Evolutionary conservation across 2,329 filamentous ascomycete genomes (phyloP).

Genomic region (Ophiostoma sp.): DNA sequence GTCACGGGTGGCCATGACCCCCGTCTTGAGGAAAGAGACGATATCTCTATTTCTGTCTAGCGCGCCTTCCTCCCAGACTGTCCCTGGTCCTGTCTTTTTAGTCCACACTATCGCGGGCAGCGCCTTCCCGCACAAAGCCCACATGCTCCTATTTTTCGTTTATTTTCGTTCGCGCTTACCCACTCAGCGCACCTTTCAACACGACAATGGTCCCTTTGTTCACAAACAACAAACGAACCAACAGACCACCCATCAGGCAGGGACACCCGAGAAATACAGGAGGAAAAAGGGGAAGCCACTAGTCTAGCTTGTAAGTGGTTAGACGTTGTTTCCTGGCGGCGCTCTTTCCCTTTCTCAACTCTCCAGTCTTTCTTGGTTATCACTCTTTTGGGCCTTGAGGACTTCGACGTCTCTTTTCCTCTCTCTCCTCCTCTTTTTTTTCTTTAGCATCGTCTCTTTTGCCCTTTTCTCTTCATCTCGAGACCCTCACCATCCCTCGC

Average conservation of each 20-base stretch:
- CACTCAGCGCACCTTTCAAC: not conserved
- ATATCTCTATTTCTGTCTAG: conserved; percentile 4
- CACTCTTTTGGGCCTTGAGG: not conserved
- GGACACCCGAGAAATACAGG: not conserved
- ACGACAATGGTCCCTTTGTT: not conserved
- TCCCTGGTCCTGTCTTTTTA: not conserved
- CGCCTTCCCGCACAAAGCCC: conserved; percentile 25
- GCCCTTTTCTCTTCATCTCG: not conserved
- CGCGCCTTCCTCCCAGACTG: conserved; percentile 1
- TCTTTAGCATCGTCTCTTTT: not conserved
- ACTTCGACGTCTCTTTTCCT: not conserved
- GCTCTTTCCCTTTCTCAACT: conserved; percentile 14
- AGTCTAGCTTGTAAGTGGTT: conserved; percentile 4
- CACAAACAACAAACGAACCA: not conserved
- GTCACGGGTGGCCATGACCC: not conserved
- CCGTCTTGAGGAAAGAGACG: not conserved
- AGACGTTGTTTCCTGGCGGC: conserved; percentile 6
- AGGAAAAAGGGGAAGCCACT: conserved; percentile 8
- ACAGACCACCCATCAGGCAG: conserved; percentile 16
- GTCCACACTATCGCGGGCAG: conserved; percentile 24
- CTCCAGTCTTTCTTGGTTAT: not conserved
- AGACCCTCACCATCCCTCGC: not conserved
- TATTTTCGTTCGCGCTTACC: conserved; percentile 4
- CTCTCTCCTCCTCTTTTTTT: not conserved
- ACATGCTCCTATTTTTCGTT: conserved; percentile 3